These are phyloP conservation scores for Caulochytrium protostelioides DNA, from an alignment of 371 early-diverging fungal genomes.

Conservation along the genomic window DNA sequence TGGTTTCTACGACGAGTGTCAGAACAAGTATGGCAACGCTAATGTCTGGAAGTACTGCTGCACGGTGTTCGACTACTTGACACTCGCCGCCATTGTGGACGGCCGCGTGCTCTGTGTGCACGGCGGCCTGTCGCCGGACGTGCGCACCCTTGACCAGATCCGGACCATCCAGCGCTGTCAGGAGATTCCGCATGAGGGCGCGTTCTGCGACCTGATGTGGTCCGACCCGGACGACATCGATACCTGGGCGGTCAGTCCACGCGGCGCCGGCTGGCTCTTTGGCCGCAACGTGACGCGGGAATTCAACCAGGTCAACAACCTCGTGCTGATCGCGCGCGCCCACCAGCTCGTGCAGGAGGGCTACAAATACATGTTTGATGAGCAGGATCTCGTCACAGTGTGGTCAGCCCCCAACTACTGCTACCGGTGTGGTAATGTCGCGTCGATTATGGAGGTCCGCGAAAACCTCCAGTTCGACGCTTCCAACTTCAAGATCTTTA, in stretches of 20 bases:
- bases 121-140: constrained; percentile 95
- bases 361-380: constrained; percentile 86
- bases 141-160: constrained; percentile 92
- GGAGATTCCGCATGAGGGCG: constrained; percentile 98
- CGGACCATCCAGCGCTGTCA: constrained; percentile 88
- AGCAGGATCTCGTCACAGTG: constrained; percentile 91
- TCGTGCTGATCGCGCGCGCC: constrained; percentile 82
- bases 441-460: constrained; percentile 89
- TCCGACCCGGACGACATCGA: constrained; percentile 97
- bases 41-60: constrained; percentile 99
- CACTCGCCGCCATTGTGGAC: constrained; percentile 88
- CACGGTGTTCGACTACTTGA: constrained; percentile 94
- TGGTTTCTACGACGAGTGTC: constrained; percentile 97
- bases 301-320: constrained; percentile 90
- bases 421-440: constrained; percentile 98
- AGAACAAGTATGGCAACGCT: constrained; percentile 89
- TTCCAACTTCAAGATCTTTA: constrained; percentile 75
- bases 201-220: constrained; percentile 96
- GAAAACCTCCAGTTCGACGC: constrained; percentile 59
- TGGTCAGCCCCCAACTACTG: constrained; percentile 99
- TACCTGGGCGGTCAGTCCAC: constrained; percentile 91
- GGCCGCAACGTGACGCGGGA: constrained; percentile 88
- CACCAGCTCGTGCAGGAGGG: constrained; percentile 97
- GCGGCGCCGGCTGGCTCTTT: constrained; percentile 97
- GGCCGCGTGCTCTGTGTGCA: constrained; percentile 92